phyloP scores from a whole-genome alignment of 2,329 filamentous ascomycete genomes.

The Sporothrix variecibatus region DNA sequence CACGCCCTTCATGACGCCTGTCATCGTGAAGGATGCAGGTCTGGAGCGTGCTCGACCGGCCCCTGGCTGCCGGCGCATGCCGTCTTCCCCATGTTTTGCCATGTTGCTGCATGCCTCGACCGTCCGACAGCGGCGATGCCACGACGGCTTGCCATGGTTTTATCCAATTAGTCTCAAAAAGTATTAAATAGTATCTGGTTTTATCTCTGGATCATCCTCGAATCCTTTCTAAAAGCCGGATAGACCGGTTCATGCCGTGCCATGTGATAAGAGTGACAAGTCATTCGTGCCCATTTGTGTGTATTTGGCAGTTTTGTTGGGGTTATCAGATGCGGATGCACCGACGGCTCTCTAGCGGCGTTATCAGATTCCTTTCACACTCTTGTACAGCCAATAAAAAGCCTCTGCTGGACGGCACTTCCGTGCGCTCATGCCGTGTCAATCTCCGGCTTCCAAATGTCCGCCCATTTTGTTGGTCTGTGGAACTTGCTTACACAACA shows the following conservation, averaged over 20 bases:
- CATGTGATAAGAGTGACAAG: background rate
- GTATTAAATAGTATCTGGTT: too few species aligned
- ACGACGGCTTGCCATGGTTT: background rate
- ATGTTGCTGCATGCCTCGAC: background rate
- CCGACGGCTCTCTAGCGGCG: background rate
- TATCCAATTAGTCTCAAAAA: background rate
- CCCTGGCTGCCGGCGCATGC: background rate
- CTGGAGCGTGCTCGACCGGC: too few species aligned
- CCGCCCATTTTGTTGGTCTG: too few species aligned
- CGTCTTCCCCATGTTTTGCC: background rate
- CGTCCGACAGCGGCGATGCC: constrained; percentile 6
- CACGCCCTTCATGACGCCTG: background rate
- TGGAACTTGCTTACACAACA: background rate
- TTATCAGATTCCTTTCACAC: background rate
- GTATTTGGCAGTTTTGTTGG: too few species aligned
- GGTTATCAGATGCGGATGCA: background rate
- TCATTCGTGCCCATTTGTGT: too few species aligned
- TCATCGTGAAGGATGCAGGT: background rate
- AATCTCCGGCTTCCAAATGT: too few species aligned
- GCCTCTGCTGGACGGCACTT: too few species aligned
- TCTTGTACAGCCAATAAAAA: too few species aligned
- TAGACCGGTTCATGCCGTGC: background rate
- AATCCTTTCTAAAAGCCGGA: background rate
- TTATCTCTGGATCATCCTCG: too few species aligned
- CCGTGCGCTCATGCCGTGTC: too few species aligned